Base-by-base conservation (phyloP, 768 basidiomycete genomes). In the Xerocomus brunneocitrinus region DNA sequence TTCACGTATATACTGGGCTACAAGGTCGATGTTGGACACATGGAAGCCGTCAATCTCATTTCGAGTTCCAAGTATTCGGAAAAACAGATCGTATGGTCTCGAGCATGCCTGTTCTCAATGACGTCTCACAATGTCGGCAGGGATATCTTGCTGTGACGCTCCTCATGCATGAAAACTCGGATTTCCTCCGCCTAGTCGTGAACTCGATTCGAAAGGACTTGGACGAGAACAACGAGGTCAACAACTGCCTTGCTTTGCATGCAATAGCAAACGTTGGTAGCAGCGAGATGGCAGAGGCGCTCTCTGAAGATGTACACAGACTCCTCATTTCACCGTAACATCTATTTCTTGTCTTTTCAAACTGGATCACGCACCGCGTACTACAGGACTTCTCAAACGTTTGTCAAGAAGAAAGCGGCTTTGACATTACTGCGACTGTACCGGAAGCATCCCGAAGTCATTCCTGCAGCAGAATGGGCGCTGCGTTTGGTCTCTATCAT, bases 1-100 rank as follows among this genome's bases (percentile, higher is more conserved):
- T 99, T 98, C 76, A 98, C 97, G 6, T 98, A 98, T 66, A 99
- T 99, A 63, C 77, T 99, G 55, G 97, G 97, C 40, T 99, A 99
- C 77, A 95, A 97, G 72, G 94, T 98, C 61, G 97, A 99, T 67
- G 83, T 98, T 22, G 97, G 97, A 14, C 97, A 98, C 70, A 97
- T 98, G 95, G 95, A 98, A 66, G 95, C 97, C 25, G 93, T 98
- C 60, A 98, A 99, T 70, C 80, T 99, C 59, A 98, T 99, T 60
- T 90, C 95, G 27, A 93, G 91, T 64, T 72, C 82, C 31, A 98
- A 98, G 64, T 99, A 99, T 67, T 93, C 89, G 64, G 97, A 99
- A 76, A 99, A 99, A 73, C 97, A 99, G 71, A 98, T 99, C 58
- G 95, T 97, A 67, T 59, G 91, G 71, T 27, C 50, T 52, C 40